Evolutionary conservation across 805 yeast species (phyloP).

Genomic region (Lachancea thermotolerans): DNA sequence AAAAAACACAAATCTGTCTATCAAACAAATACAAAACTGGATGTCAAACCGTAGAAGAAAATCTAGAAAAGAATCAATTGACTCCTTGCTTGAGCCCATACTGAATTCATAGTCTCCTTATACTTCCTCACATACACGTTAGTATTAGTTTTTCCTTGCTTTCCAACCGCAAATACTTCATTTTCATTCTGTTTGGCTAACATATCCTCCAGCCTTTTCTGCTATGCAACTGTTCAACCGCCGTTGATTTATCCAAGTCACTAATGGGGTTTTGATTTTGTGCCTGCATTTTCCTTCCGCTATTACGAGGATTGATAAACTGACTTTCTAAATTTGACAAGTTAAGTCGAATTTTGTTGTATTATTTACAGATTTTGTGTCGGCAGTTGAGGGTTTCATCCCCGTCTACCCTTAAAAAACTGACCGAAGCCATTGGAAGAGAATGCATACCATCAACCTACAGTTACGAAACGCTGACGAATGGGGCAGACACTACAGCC

Average conservation of each 20-base stretch:
- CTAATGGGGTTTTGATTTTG: too few species aligned
- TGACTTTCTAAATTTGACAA: too few species aligned
- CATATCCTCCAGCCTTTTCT: too few species aligned
- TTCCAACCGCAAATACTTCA: background rate
- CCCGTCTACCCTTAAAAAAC: conserved; percentile 2
- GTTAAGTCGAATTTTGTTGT: background rate
- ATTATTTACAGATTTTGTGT: background rate
- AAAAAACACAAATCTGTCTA: conserved; percentile 14
- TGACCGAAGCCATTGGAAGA: conserved; percentile 6
- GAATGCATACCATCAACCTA: conserved; percentile 8
- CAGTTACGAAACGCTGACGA: conserved; percentile 9
- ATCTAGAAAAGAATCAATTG: conserved; percentile 9
- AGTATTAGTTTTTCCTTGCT: background rate
- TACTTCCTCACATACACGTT: background rate
- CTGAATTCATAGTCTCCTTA: background rate
- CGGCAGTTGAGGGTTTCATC: conserved; percentile 6
- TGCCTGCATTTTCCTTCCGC: background rate
- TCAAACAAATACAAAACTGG: conserved; percentile 25
- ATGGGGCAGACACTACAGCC: conserved; percentile 9
- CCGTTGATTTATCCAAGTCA: too few species aligned
- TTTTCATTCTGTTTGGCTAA: too few species aligned
- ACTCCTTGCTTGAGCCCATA: background rate
- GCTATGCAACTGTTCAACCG: too few species aligned
- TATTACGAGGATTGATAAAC: background rate
- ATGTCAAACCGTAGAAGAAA: conserved; percentile 24